These are phyloP conservation scores for Pseudozyma flocculosa DNA, from an alignment of 1,284 basidiomycete species.

Conservation along the genomic window DNA sequence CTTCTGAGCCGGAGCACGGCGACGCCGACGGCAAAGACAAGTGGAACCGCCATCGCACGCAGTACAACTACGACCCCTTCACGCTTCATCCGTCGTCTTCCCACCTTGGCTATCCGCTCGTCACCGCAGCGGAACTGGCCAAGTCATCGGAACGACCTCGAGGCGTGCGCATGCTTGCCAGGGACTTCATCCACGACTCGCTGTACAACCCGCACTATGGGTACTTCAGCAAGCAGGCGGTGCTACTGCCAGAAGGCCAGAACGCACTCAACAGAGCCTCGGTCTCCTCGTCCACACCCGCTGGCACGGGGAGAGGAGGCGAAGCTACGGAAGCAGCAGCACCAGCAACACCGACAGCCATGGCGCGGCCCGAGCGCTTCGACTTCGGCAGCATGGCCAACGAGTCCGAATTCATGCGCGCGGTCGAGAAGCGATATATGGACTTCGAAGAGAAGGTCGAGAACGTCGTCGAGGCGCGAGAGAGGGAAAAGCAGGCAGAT, in stretches of 20 bases:
- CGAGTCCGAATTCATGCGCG: constrained; percentile 75
- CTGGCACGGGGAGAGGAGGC: neutral
- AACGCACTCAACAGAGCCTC: neutral
- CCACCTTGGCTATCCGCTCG: constrained; percentile 44
- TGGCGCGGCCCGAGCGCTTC: constrained; percentile 59
- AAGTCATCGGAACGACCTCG: constrained; percentile 62
- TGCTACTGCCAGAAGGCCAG: constrained; percentile 40
- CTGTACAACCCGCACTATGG: constrained; percentile 97
- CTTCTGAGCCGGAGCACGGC: too few species aligned
- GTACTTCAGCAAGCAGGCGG: constrained; percentile 69
- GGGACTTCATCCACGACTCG: constrained; percentile 96
- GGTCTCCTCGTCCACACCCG: neutral
- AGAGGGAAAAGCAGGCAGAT: constrained; percentile 1
- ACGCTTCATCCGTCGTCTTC: constrained; percentile 39
- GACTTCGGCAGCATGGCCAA: constrained; percentile 72
- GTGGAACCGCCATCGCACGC: constrained; percentile 42
- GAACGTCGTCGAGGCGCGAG: constrained; percentile 1
- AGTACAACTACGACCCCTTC: constrained; percentile 57
- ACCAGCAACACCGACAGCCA: neutral
- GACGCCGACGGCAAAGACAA: constrained; percentile 5
- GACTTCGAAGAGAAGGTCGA: constrained; percentile 43
- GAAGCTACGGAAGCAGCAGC: too few species aligned
- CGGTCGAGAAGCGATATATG: constrained; percentile 68
- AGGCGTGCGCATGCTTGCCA: constrained; percentile 85
- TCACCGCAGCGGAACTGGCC: constrained; percentile 36